These are phyloP conservation scores for Blastobotrys serpentis DNA, from an alignment of 1,139 yeast species.

Conservation along the genomic window DNA sequence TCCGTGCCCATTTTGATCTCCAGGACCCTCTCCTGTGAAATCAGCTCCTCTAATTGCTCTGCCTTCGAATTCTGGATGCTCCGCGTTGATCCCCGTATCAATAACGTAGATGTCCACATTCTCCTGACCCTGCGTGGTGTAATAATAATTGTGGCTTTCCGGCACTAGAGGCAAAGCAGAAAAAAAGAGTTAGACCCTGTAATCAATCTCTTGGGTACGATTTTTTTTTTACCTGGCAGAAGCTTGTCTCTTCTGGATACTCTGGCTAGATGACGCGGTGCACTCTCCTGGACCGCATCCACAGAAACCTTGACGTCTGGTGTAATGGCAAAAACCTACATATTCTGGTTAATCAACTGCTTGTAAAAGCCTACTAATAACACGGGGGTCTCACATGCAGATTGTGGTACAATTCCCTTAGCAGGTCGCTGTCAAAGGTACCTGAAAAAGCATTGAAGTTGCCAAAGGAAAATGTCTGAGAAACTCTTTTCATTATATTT, in stretches of 20 bases:
- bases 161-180: no score
- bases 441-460: slow-evolving; percentile 34
- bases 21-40: slow-evolving; percentile 60
- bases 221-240: slow-evolving; percentile 16
- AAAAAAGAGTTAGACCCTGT: no score
- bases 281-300: slow-evolving; percentile 44
- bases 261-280: slow-evolving; percentile 72
- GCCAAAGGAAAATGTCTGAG: slow-evolving; percentile 33
- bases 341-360: neutral
- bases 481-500: slow-evolving; percentile 23
- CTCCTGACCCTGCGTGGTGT: slow-evolving; percentile 41
- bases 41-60: slow-evolving; percentile 60
- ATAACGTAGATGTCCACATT: slow-evolving; percentile 72
- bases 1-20: slow-evolving; percentile 68
- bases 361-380: neutral
- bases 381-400: slow-evolving; percentile 20
- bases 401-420: slow-evolving; percentile 24
- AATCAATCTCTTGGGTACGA: no score
- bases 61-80: slow-evolving; percentile 65
- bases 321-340: slow-evolving; percentile 32
- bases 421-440: slow-evolving; percentile 27
- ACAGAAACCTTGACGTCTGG: slow-evolving; percentile 33
- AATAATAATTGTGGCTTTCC: slow-evolving; percentile 30
- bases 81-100: slow-evolving; percentile 68
- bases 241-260: slow-evolving; percentile 54